Evolutionary conservation across 805 yeast genomes (phyloP).

Genomic region (Saccharomycopsis amapae): DNA sequence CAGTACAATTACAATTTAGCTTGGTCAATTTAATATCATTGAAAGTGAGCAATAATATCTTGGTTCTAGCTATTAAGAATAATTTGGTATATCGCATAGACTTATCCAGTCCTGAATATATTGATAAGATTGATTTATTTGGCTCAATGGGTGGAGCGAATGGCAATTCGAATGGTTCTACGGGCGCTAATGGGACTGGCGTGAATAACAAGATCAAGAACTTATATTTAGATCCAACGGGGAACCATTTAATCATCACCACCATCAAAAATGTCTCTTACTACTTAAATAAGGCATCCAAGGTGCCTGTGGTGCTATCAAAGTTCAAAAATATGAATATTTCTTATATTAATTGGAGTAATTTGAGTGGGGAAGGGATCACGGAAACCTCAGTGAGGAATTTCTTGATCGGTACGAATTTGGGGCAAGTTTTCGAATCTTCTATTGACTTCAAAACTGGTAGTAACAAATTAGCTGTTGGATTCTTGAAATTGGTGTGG

Average conservation of each 20-base stretch:
- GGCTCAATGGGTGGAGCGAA: not conserved
- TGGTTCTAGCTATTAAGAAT: constrained; percentile 45
- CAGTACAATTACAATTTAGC: constrained; percentile 47
- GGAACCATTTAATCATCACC: constrained; percentile 45
- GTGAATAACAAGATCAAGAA: constrained; percentile 26
- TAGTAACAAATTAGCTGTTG: constrained; percentile 36
- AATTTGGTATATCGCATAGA: constrained; percentile 59
- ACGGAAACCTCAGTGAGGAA: constrained; percentile 36
- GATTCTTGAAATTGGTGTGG: constrained; percentile 37
- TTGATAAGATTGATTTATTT: constrained; percentile 34
- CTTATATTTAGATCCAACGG: constrained; percentile 44
- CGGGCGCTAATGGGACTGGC: constrained; percentile 19
- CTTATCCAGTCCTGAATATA: constrained; percentile 55
- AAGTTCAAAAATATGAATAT: constrained; percentile 42
- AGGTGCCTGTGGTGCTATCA: constrained; percentile 35
- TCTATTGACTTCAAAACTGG: constrained; percentile 39
- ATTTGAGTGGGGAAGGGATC: constrained; percentile 25
- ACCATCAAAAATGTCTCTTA: constrained; percentile 41
- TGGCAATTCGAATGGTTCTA: constrained; percentile 5
- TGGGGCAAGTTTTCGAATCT: constrained; percentile 44
- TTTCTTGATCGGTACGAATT: constrained; percentile 41
- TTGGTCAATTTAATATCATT: constrained; percentile 41
- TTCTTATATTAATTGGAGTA: constrained; percentile 36
- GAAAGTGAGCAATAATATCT: constrained; percentile 47
- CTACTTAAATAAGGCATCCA: constrained; percentile 38